Evolutionary conservation across 2,329 filamentous ascomycete species (phyloP), one percentile per base, ranked within the genome.

Genomic region (Sporothrix dimorphospora): DNA sequence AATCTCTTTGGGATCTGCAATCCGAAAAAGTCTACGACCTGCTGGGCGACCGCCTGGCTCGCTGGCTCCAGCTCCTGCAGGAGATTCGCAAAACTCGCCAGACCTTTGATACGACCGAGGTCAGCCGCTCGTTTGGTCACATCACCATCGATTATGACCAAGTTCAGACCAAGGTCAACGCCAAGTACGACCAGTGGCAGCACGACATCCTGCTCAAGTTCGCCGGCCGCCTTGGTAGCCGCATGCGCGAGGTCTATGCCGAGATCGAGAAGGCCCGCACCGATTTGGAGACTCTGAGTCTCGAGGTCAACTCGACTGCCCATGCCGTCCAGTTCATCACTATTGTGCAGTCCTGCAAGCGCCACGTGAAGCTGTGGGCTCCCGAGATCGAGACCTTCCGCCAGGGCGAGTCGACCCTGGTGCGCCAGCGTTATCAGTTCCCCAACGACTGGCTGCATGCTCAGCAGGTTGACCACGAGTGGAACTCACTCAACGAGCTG

Each of bases 101-200:
- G 55, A 99, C 97, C 0, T 99, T 99, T 78, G 96, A 99, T 79
- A 99, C 95, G 1, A 97, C 95, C 9, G 96, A 98, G 79, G 93
- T 97, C 75, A 96, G 92, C 81, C 92, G 93, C 51, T 92, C 92
- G 0, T 99, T 99, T 79, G 96, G 96, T 4, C 95, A 97, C 81
- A 90, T 98, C 70, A 94, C 92, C 4, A 94, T 99, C 78, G 95
- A 99, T 80, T 99, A 99, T 78, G 96, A 98, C 78, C 97, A 99
- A 81, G 96, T 99, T 0, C 97, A 99, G 81, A 94, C 95, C 72
- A 98, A 97, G 82, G 96, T 99, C 81, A 99, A 98, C 78, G 94
- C 94, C 77, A 99, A 98, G 81, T 99, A 99, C 79, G 97, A 99
- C 79, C 95, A 98, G 81, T 99, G 97, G 96, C 96, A 99, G 81